Evolutionary conservation across 345 rosid species (phyloP), one percentile per base, ranked within the genome.

Genomic region (Cardamine resedifolia): DNA sequence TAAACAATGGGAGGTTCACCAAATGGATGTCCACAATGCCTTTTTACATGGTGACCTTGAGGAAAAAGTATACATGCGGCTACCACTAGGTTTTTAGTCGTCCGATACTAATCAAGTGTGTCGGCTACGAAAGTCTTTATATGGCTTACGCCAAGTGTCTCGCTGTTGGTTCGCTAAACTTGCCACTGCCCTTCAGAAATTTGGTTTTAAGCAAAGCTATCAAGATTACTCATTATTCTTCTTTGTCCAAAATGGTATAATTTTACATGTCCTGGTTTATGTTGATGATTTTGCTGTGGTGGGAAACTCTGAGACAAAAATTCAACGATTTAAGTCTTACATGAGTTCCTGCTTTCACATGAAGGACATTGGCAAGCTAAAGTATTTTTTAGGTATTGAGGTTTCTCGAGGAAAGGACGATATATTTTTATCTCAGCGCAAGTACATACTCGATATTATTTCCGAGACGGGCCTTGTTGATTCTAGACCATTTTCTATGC

Each of bases 401-500:
- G 47, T 43, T 4, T 5, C 47, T 4, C 47, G 47, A 0, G 47
- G 47, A 4, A 1, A 3, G 1, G 47, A 43, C n/a, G 47, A 19
- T 0, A 3, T 47, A 3, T 47, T 9, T 7, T 21, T 47, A 4
- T 47, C 51, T 0, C 23, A 47, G 2, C 4, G 11, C 1, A 47
- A 44, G 4, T 47, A 47, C 1, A 11, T 24, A 0, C 2, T 47
- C 0, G 51, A 47, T 1, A 19, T 8, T 0, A 47, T 47, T 19
- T 0, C 10, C 0, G 24, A 47, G 0, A 21, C 5, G 0, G 24
- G 51, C 0, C 11, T 47, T 0, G 4, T 47, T 7, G 51, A 5
- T 2, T 8, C 24, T 0, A 3, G 20, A 4, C 51, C 24, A 0
- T 18, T 10, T 3, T 7, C 51, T 8, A n/a, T n/a, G n/a, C n/a